Evolutionary conservation across 2,329 filamentous ascomycete genomes (phyloP), one percentile per base, ranked within the genome.

Genomic region (Fusarium sp.): DNA sequence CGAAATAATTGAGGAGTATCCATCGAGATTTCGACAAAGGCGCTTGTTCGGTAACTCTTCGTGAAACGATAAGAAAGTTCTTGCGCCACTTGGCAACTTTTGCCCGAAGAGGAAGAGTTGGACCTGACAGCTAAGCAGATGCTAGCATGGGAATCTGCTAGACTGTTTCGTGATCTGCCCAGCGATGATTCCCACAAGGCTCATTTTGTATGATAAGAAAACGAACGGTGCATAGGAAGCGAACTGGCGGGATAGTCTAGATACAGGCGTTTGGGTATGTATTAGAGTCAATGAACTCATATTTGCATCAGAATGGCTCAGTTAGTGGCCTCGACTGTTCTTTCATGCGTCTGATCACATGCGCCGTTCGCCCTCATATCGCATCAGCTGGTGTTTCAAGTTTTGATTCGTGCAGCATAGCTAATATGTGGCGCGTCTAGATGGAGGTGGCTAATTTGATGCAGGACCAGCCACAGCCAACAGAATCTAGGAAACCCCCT

Each of bases 381-480:
- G 49, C 42, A 35, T 44, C 55, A 40, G 50, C 56, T 61, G 40
- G 60, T 38, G 69, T 72, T 71, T 72, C 69, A 71, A 42, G 33
- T 64, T 55, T 72, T 30, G 53, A 67, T 37, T 70, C 48, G 71
- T 67, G 50, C 60, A 37, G 35, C 12, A 37, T n/a, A 37, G 49
- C 53, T 33, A 53, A 49, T 35, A 48, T 71, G 69, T 73, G 69
- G 69, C 69, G 57, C 45, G 32, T 56, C 27, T 33, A 53, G 45
- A 59, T 46, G 50, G 46, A 71, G 57, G 68, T 71, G 67, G 63
- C 67, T 70, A 65, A 42, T 44, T 33, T 37, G 41, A 44, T 37
- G 20, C 17, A 53, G 30, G 60, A 56, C 49, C 65, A 73, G 69
- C 69, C 69, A 71, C 69, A 67, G 40, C 65, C 65, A 71, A 67